phyloP scores from a whole-genome alignment of 169 alveolate species.

The Plasmodium falciparum region DNA sequence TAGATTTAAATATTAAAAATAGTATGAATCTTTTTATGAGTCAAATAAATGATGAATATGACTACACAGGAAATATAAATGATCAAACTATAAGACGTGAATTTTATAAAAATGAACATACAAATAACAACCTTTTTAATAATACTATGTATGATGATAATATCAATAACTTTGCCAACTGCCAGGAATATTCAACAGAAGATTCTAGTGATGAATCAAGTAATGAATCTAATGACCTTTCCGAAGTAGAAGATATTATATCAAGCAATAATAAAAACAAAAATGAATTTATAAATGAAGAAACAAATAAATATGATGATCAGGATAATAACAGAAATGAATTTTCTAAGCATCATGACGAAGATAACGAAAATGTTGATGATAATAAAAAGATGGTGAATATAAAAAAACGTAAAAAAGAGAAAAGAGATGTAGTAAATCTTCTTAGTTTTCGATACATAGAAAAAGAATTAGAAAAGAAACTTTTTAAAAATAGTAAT shows the following conservation, averaged over 20 bases:
- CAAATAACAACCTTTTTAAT: not conserved
- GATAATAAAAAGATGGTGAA: not conserved
- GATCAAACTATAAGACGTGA: not conserved
- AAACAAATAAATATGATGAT: not conserved
- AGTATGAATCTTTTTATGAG: slow-evolving; percentile 9
- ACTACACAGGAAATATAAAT: not conserved
- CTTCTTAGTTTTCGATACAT: slow-evolving; percentile 12
- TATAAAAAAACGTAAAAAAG: not conserved
- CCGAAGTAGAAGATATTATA: no score
- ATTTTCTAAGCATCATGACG: no score
- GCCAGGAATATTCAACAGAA: not conserved
- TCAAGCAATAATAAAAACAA: not conserved
- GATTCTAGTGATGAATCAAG: not conserved
- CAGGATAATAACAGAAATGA: no score
- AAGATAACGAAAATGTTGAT: not conserved
- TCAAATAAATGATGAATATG: slow-evolving; percentile 11
- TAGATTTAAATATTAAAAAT: slow-evolving; percentile 1
- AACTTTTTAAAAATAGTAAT: slow-evolving; percentile 30
- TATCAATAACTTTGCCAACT: no score
- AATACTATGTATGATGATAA: not conserved
- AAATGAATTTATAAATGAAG: not conserved
- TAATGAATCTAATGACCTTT: not conserved
- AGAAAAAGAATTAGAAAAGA: slow-evolving; percentile 37
- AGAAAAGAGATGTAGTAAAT: not conserved
- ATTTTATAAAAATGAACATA: not conserved